These are phyloP conservation scores for Rhodomyrtus tomentosa DNA, from an alignment of 345 rosid species.

Conservation along the genomic window DNA sequence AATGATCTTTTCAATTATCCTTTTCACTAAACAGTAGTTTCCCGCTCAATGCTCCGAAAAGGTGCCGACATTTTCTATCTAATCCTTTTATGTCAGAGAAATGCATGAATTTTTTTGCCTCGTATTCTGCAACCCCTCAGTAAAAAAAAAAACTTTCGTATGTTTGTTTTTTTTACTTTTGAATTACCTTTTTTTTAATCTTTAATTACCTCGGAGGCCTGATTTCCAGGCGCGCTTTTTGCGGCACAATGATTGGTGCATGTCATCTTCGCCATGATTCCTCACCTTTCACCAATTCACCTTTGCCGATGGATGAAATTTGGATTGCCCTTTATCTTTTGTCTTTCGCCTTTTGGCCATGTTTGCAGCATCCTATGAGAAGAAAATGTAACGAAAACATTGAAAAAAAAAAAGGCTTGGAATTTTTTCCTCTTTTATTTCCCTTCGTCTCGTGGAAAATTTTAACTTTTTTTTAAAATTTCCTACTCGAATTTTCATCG, in stretches of 20 bases:
- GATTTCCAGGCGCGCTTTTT: background rate
- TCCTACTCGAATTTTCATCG: background rate
- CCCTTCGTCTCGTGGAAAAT: background rate
- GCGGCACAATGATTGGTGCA: background rate
- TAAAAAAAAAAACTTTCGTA: too few relatives aligned
- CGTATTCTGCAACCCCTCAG: background rate
- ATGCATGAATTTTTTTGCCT: background rate
- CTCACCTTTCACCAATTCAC: background rate
- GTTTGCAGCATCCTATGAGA: background rate
- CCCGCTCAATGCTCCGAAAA: background rate
- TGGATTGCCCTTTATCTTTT: background rate
- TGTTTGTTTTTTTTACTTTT: background rate
- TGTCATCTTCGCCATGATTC: background rate
- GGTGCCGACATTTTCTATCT: background rate
- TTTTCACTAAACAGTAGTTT: background rate
- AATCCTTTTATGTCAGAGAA: background rate
- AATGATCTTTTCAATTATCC: background rate
- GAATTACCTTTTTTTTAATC: background rate
- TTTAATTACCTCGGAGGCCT: background rate
- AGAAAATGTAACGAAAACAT: background rate
- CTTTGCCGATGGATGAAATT: background rate
- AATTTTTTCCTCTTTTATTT: background rate
- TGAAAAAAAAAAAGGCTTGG: too few relatives aligned
- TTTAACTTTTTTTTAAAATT: background rate
- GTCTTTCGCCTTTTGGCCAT: background rate